Evolutionary conservation across 495 filamentous ascomycete species (phyloP).

Genomic region (Penicillium riverlandense): DNA sequence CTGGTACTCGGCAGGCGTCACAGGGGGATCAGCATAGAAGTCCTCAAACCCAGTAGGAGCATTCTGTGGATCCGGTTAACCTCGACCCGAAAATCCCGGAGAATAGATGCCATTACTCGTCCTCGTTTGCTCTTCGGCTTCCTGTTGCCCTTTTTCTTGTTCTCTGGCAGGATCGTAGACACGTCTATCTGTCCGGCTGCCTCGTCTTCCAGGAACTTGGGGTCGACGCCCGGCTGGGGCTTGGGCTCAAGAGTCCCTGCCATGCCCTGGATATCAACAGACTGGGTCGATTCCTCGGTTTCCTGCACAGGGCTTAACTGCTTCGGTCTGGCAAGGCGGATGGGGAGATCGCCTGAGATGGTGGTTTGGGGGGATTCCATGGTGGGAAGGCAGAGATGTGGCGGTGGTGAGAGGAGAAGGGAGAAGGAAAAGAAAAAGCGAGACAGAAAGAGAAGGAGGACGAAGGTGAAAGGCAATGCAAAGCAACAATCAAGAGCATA

Average conservation of each 20-base stretch:
- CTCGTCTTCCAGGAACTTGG: background rate
- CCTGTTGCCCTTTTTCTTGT: slow-evolving; percentile 26
- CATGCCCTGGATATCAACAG: background rate
- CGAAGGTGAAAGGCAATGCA: background rate
- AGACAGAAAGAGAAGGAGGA: background rate
- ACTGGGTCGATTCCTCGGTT: background rate
- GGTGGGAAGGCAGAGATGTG: background rate
- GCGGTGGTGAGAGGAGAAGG: background rate
- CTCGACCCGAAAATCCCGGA: no score
- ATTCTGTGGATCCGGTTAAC: slow-evolving; percentile 15
- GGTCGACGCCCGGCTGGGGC: background rate
- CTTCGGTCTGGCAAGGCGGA: background rate
- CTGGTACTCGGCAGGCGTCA: slow-evolving; percentile 58
- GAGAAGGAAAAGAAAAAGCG: background rate
- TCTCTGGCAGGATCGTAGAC: slow-evolving; percentile 5
- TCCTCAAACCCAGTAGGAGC: slow-evolving; percentile 61
- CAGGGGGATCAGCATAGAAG: slow-evolving; percentile 67
- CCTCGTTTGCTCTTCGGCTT: slow-evolving; percentile 43
- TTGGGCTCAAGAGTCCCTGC: background rate
- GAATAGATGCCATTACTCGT: slow-evolving; percentile 12
- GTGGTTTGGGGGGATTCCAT: background rate
- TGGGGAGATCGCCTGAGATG: slow-evolving; percentile 6
- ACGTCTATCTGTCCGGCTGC: slow-evolving; percentile 5
- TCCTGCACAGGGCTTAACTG: no score
- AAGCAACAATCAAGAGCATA: no score